These are phyloP conservation scores for Apophysomyces sp. DNA, from an alignment of 371 early-diverging fungal genomes.

Conservation along the genomic window DNA sequence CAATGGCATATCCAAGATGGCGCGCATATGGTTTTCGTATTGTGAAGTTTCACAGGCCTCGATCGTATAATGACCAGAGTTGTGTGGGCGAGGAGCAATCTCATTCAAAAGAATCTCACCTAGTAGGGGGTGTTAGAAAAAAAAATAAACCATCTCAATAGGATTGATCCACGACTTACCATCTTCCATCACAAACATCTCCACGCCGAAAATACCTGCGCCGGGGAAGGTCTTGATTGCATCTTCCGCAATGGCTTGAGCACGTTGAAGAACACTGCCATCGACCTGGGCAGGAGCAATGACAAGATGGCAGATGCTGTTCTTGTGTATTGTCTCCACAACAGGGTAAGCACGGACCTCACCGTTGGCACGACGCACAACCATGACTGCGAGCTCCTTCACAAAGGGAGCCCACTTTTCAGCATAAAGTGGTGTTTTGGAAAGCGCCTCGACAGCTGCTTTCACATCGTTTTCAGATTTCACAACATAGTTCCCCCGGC, in stretches of 20 bases:
- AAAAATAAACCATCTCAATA: not conserved
- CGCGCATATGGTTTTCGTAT: constrained; percentile 96
- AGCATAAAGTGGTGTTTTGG: constrained; percentile 72
- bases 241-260: constrained; percentile 78
- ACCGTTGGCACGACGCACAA: constrained; percentile 81
- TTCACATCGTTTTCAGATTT: constrained; percentile 63
- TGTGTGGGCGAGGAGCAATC: constrained; percentile 98
- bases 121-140: constrained; percentile 9
- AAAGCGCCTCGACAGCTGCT: constrained; percentile 56
- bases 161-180: constrained; percentile 53
- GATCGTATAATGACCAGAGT: constrained; percentile 97
- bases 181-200: constrained; percentile 89
- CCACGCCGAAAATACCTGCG: constrained; percentile 95
- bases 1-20: constrained; percentile 89
- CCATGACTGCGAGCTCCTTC: constrained; percentile 96
- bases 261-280: constrained; percentile 66
- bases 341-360: constrained; percentile 85
- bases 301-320: constrained; percentile 93
- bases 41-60: constrained; percentile 97
- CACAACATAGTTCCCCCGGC: constrained; percentile 90
- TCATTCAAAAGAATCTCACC: constrained; percentile 87
- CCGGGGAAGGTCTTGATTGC: constrained; percentile 82
- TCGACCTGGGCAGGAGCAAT: constrained; percentile 95
- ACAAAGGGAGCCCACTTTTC: constrained; percentile 93
- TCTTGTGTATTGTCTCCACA: constrained; percentile 94